Conservation (phyloP, 768 basidiomycete genomes). For the Asterophora parasitica region DNA sequence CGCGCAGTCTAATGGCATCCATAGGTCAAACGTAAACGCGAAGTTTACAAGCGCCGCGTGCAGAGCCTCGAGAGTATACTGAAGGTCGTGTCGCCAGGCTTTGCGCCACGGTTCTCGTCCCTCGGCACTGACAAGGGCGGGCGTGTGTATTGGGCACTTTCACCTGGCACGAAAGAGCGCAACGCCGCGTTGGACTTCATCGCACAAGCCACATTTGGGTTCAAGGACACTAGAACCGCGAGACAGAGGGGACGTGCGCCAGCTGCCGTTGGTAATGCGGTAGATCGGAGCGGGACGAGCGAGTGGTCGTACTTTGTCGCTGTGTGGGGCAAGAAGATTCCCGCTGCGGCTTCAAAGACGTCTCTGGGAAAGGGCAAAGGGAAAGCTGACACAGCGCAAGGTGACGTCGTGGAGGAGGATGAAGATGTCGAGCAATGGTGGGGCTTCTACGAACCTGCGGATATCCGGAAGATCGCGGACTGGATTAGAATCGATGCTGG, state of each 20-base stretch:
- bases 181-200: slow-evolving; percentile 45
- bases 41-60: slow-evolving; percentile 46
- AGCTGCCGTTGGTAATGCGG: slow-evolving; percentile 31
- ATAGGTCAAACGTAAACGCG: slow-evolving; percentile 41
- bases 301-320: slow-evolving; percentile 78
- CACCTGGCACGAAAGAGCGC: slow-evolving; percentile 54
- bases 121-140: slow-evolving; percentile 71
- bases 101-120: slow-evolving; percentile 48
- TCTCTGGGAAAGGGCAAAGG: not conserved
- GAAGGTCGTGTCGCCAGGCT: slow-evolving; percentile 43
- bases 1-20: not conserved
- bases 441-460: slow-evolving; percentile 63
- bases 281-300: slow-evolving; percentile 41
- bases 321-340: slow-evolving; percentile 61
- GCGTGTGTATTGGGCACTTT: slow-evolving; percentile 62
- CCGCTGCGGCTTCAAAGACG: slow-evolving; percentile 4
- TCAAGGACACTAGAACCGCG: slow-evolving; percentile 31
- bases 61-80: slow-evolving; percentile 49
- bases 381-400: slow-evolving; percentile 13
- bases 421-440: slow-evolving; percentile 60
- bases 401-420: slow-evolving; percentile 26
- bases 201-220: slow-evolving; percentile 14
- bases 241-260: slow-evolving; percentile 36
- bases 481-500: slow-evolving; percentile 56
- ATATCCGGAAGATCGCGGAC: slow-evolving; percentile 59